phyloP scores from a whole-genome alignment of 202 grass and related monocot genomes.

The Setaria italica region DNA sequence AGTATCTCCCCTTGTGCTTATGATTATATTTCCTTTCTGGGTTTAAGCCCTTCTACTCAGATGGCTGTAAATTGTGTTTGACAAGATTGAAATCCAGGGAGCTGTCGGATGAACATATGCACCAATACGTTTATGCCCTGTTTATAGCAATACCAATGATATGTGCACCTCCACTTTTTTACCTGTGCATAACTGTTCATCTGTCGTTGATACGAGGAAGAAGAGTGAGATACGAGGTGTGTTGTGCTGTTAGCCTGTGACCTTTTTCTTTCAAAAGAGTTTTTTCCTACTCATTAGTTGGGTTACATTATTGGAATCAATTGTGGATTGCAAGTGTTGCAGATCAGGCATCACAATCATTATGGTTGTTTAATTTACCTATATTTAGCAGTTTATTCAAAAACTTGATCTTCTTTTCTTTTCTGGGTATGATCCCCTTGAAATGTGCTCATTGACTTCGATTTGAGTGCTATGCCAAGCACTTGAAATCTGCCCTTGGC shows the following conservation, averaged over 20 bases:
- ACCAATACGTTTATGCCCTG: not conserved
- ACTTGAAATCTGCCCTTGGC: not conserved
- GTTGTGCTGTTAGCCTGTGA: not conserved
- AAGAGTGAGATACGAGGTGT: not conserved
- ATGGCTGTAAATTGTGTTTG: constrained; percentile 35
- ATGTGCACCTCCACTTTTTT: not conserved
- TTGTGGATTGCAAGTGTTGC: not conserved
- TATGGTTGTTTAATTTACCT: not conserved
- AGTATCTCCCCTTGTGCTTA: not conserved
- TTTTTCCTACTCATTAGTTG: not conserved
- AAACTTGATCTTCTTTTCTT: not conserved
- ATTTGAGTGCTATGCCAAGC: not conserved
- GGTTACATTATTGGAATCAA: not conserved
- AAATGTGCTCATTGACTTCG: too few relatives aligned
- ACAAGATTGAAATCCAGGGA: constrained; percentile 33
- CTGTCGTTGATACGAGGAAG: not conserved
- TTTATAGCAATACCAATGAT: not conserved
- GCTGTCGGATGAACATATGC: constrained; percentile 23
- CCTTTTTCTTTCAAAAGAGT: not conserved
- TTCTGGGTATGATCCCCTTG: not conserved
- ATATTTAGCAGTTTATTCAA: not conserved
- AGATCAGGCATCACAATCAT: not conserved
- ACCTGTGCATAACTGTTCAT: constrained; percentile 33
- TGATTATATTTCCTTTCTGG: not conserved
- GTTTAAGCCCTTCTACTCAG: not conserved